Conservation (phyloP, 2,329 filamentous ascomycete species). For the Grosmannia serpens region DNA sequence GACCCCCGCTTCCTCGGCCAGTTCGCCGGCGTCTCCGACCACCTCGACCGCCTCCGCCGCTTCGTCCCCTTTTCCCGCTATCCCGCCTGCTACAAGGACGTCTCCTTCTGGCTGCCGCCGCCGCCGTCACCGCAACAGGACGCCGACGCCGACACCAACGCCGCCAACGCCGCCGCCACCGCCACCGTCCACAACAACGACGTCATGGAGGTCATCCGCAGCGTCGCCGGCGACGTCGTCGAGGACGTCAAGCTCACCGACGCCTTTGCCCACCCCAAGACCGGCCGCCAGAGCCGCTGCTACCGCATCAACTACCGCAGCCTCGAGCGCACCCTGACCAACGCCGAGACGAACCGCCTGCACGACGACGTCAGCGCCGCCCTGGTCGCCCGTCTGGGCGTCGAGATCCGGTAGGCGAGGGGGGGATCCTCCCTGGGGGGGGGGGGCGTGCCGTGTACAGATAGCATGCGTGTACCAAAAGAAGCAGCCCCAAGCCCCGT, state of each 20-base stretch:
- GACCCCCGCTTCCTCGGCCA: slow-evolving; percentile 80
- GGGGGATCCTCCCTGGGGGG: too few species aligned
- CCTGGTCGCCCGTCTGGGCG: slow-evolving; percentile 60
- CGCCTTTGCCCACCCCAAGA: slow-evolving; percentile 80
- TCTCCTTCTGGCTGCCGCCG: slow-evolving; percentile 72
- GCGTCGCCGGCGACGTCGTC: slow-evolving; percentile 68
- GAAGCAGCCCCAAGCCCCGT: too few species aligned
- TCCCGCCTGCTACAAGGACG: slow-evolving; percentile 80
- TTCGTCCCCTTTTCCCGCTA: slow-evolving; percentile 88
- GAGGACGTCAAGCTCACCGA: slow-evolving; percentile 82
- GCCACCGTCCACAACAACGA: slow-evolving; percentile 76
- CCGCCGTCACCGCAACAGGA: too few species aligned
- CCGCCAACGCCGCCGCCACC: too few species aligned
- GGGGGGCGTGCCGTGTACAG: too few species aligned
- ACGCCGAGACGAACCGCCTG: slow-evolving; percentile 64
- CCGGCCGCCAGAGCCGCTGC: slow-evolving; percentile 70
- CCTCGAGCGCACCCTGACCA: slow-evolving; percentile 80
- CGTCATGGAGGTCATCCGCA: slow-evolving; percentile 88
- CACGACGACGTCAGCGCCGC: slow-evolving; percentile 56
- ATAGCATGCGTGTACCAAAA: too few species aligned
- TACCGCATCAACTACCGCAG: slow-evolving; percentile 93
- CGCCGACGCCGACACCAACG: too few species aligned
- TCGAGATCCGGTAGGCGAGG: slow-evolving; percentile 63
- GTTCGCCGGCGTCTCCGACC: slow-evolving; percentile 53
- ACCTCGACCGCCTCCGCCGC: slow-evolving; percentile 37